Conservation (phyloP, 2,329 filamentous ascomycete species). For the Alternaria sp. region DNA sequence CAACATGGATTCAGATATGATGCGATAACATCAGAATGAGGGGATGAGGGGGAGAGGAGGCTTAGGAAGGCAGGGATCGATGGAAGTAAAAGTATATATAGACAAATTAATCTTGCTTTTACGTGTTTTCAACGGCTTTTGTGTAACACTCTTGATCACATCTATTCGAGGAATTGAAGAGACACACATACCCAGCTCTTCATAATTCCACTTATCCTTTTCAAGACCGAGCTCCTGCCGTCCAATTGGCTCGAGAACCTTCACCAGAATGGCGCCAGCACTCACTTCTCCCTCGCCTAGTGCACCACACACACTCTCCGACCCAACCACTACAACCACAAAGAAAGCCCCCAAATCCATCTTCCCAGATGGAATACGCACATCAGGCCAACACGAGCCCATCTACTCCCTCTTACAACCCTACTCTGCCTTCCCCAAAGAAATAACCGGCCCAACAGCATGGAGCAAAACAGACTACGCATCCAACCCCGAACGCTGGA, state of each 20-base stretch:
- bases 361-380: conserved; percentile 71
- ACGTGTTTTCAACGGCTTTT: not conserved
- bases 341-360: conserved; percentile 52
- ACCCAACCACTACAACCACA: conserved; percentile 33
- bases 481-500: conserved; percentile 71
- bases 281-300: conserved; percentile 47
- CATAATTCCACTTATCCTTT: too few species aligned
- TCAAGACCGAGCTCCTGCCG: not conserved
- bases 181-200: not conserved
- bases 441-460: conserved; percentile 74
- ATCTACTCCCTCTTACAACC: conserved; percentile 69
- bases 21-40: conserved; percentile 9
- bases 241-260: not conserved
- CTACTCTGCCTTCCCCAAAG: conserved; percentile 72
- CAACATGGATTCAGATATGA: conserved; percentile 17
- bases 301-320: conserved; percentile 47
- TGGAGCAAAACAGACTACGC: conserved; percentile 73
- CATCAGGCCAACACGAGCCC: conserved; percentile 75
- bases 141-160: not conserved
- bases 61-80: conserved; percentile 14
- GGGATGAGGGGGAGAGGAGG: conserved; percentile 13
- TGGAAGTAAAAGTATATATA: not conserved
- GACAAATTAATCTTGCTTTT: not conserved
- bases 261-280: conserved; percentile 48
- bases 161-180: not conserved